Evolutionary conservation across 2,329 filamentous ascomycete species (phyloP).

Genomic region (Talaromyces islandicus): DNA sequence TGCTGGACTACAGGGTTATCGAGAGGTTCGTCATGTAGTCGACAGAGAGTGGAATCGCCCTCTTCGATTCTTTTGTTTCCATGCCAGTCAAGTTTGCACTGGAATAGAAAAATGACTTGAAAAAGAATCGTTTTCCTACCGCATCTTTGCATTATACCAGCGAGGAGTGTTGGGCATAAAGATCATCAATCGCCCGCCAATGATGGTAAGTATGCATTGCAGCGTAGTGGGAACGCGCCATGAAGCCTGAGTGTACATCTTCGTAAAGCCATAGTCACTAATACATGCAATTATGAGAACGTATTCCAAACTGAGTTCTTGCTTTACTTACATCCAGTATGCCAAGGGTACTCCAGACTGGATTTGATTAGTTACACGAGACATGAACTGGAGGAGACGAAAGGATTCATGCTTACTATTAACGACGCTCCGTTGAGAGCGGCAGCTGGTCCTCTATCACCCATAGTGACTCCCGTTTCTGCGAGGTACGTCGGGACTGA

Average conservation of each 20-base stretch:
- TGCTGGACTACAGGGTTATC: background rate
- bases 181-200: background rate
- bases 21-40: background rate
- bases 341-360: background rate
- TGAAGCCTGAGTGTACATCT: background rate
- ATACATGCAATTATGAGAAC: background rate
- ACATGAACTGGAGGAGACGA: background rate
- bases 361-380: background rate
- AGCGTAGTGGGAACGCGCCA: background rate
- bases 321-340: background rate
- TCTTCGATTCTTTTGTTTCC: background rate
- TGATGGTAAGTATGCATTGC: background rate
- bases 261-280: background rate
- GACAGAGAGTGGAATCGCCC: background rate
- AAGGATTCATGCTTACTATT: background rate
- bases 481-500: background rate
- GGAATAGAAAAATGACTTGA: background rate
- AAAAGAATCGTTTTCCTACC: background rate
- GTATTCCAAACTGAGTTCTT: background rate
- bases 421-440: background rate
- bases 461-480: background rate
- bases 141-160: background rate
- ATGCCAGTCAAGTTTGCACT: background rate
- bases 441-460: background rate
- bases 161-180: background rate